phyloP scores from a whole-genome alignment of 441 rosid genomes.

The Daphne laureola region DNA sequence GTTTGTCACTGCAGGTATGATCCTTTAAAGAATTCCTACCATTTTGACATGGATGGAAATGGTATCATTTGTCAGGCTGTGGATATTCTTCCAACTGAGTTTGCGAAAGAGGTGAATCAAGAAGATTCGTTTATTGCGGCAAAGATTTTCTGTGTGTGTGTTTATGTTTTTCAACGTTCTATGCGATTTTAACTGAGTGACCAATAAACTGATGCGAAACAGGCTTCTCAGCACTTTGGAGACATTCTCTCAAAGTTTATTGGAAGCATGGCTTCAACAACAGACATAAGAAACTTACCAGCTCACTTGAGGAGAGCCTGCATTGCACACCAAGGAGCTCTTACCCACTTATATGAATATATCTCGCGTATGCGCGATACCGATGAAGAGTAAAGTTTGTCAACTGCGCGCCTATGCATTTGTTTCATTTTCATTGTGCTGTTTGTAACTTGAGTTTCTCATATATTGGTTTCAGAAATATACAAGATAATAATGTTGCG shows the following conservation, averaged over 20 bases:
- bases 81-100: slow-evolving; percentile 91
- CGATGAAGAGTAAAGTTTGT: slow-evolving; percentile 67
- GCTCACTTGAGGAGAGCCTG: slow-evolving; percentile 80
- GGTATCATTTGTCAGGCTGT: slow-evolving; percentile 77
- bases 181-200: slow-evolving; percentile 6
- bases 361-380: slow-evolving; percentile 84
- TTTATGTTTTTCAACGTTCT: not conserved
- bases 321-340: slow-evolving; percentile 64
- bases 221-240: slow-evolving; percentile 97
- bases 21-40: slow-evolving; percentile 47
- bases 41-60: slow-evolving; percentile 73
- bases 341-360: slow-evolving; percentile 70
- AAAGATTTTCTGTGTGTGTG: not conserved
- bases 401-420: slow-evolving; percentile 2
- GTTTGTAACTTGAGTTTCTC: not conserved
- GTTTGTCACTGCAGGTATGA: slow-evolving; percentile 43
- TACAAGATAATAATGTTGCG: slow-evolving; percentile 23
- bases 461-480: slow-evolving; percentile 39
- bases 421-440: not conserved
- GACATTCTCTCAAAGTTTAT: slow-evolving; percentile 71
- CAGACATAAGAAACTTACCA: slow-evolving; percentile 48
- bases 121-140: slow-evolving; percentile 7
- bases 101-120: slow-evolving; percentile 81
- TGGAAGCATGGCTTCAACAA: slow-evolving; percentile 60
- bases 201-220: slow-evolving; percentile 10